phyloP scores from a whole-genome alignment of 768 basidiomycete species.

The Lactarius akahatsu region DNA sequence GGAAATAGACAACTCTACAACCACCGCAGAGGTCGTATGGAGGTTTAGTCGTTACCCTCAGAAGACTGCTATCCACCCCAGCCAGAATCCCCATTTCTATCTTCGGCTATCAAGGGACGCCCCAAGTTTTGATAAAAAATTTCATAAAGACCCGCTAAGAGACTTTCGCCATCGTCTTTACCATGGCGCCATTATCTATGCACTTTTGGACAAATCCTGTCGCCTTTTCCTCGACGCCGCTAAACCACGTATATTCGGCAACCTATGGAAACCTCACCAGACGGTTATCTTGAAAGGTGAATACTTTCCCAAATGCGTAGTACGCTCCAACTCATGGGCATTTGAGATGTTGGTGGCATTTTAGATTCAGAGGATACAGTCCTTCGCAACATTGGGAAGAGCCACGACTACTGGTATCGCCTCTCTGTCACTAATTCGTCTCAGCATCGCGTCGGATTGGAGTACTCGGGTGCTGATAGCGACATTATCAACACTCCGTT shows the following conservation, averaged over 20 bases:
- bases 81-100: constrained; percentile 4
- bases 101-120: background rate
- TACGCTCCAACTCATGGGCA: no score
- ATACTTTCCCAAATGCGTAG: background rate
- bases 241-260: background rate
- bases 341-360: background rate
- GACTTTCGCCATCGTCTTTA: background rate
- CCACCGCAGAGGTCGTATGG: background rate
- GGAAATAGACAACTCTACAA: background rate
- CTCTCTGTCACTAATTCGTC: background rate
- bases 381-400: background rate
- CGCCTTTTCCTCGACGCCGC: background rate
- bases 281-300: constrained; percentile 17
- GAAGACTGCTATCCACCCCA: no score
- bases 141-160: background rate
- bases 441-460: background rate
- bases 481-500: background rate
- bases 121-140: background rate
- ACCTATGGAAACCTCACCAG: constrained; percentile 13
- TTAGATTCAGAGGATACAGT: constrained; percentile 2
- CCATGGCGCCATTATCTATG: background rate
- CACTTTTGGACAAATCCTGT: background rate
- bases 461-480: background rate
- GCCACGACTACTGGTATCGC: background rate
- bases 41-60: constrained; percentile 2